A percentile compares a stretch with the other conserved stretches of the same genome.
Conservation (phyloP, 768 basidiomycete species). For the Strobilomyces dryophilus region DNA sequence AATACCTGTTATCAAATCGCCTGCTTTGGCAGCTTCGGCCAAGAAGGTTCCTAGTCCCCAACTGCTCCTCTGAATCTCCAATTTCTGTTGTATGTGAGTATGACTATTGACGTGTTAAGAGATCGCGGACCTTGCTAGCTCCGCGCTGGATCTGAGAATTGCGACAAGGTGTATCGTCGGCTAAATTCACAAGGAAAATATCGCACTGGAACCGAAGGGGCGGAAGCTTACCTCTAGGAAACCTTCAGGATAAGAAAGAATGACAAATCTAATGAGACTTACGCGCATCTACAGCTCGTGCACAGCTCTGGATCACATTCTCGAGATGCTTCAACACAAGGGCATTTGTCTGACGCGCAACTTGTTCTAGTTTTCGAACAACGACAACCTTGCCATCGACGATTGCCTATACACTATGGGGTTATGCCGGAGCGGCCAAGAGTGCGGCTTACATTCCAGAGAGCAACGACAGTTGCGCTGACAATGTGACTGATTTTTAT, state of each 20-base stretch:
- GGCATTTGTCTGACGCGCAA: conserved; percentile 44
- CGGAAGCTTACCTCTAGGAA: conserved; percentile 22
- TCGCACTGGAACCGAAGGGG: background rate
- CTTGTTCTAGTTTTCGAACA: conserved; percentile 34
- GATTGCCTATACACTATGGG: conserved; percentile 38
- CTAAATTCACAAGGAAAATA: conserved; percentile 14
- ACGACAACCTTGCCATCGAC: conserved; percentile 54
- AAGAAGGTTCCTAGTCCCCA: conserved; percentile 58
- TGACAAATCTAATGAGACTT: conserved; percentile 11
- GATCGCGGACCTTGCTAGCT: conserved; percentile 37
- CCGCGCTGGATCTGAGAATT: conserved; percentile 50
- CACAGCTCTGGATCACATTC: conserved; percentile 75
- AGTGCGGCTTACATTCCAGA: conserved; percentile 39
- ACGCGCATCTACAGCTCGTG: conserved; percentile 46
- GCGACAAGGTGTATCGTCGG: conserved; percentile 35
- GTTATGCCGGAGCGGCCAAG: background rate
- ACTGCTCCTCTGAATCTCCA: conserved; percentile 39
- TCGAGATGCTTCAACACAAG: conserved; percentile 44
- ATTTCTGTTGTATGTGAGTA: conserved; percentile 29
- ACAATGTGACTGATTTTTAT: conserved; percentile 48
- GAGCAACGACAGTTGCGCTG: conserved; percentile 52
- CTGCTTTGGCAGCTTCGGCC: conserved; percentile 37
- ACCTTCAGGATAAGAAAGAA: background rate
- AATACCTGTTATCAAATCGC: conserved; percentile 47
- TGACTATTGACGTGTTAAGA: background rate